phyloP scores from a whole-genome alignment of 208 protist species.

The Angomonas ambiguus region DNA sequence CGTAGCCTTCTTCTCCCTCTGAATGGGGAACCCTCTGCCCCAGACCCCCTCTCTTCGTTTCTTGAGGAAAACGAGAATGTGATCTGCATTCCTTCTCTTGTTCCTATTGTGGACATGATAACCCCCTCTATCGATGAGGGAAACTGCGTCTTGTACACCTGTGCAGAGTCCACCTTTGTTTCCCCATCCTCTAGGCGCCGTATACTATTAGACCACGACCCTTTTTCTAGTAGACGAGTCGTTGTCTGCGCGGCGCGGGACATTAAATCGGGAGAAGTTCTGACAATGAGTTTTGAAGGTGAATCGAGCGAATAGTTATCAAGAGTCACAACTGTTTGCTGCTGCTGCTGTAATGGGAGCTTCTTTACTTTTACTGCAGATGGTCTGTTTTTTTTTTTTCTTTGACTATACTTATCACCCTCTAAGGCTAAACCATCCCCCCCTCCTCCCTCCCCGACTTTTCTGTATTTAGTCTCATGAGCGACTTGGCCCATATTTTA shows the following conservation, averaged over 20 bases:
- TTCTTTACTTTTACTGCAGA: neutral
- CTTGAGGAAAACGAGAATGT: constrained; percentile 41
- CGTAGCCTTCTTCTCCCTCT: constrained; percentile 61
- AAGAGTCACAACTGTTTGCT: no score
- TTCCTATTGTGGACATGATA: constrained; percentile 77
- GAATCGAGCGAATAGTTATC: neutral
- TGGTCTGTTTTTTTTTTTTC: neutral
- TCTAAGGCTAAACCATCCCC: no score
- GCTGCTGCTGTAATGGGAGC: no score
- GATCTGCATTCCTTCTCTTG: constrained; percentile 60
- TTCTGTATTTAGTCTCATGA: constrained; percentile 7
- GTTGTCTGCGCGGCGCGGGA: constrained; percentile 67
- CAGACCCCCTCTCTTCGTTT: constrained; percentile 59
- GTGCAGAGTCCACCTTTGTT: constrained; percentile 68
- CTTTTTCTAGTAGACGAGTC: constrained; percentile 46
- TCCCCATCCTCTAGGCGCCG: constrained; percentile 47
- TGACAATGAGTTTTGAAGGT: constrained; percentile 56
- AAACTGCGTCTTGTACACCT: constrained; percentile 79
- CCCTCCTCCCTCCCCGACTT: constrained; percentile 10
- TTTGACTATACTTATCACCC: no score
- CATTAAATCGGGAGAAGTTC: constrained; percentile 58
- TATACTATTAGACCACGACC: constrained; percentile 47
- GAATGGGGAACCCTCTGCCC: constrained; percentile 66
- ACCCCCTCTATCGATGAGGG: constrained; percentile 11
- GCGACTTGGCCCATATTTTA: neutral